Conservation (phyloP, 768 basidiomycete genomes). For the Gyrodon lividus region DNA sequence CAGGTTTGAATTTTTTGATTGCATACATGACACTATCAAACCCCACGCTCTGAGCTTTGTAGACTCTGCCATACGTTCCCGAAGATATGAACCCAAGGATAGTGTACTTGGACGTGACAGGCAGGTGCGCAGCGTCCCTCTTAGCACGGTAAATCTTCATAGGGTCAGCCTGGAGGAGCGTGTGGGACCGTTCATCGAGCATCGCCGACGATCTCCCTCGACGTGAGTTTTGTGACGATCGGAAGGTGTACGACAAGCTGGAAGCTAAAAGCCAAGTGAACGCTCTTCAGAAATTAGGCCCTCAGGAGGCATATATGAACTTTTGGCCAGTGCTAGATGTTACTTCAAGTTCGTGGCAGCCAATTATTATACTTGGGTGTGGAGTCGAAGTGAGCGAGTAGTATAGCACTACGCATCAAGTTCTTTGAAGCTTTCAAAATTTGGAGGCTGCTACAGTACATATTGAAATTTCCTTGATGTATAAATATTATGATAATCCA, state of each 20-base stretch:
- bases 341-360: too few relatives aligned
- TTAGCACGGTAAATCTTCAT: conserved; percentile 85
- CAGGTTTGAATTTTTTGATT: conserved; percentile 99
- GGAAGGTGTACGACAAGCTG: background rate
- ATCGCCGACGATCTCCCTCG: conserved; percentile 12
- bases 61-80: conserved; percentile 97
- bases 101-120: conserved; percentile 78
- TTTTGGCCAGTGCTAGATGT: too few relatives aligned
- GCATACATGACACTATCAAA: conserved; percentile 76
- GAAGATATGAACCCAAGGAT: conserved; percentile 98
- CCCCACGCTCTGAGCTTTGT: conserved; percentile 86
- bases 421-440: too few relatives aligned
- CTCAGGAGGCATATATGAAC: too few relatives aligned
- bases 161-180: conserved; percentile 53
- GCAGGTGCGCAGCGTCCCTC: conserved; percentile 64
- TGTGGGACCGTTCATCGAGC: conserved; percentile 38
- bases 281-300: too few relatives aligned
- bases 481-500: too few relatives aligned
- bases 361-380: too few relatives aligned
- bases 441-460: too few relatives aligned
- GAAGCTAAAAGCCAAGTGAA: background rate
- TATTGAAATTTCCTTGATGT: too few relatives aligned
- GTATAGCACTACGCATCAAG: too few relatives aligned
- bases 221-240: background rate
- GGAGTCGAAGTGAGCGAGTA: too few relatives aligned